These are phyloP conservation scores for Cucumis sativus DNA, from an alignment of 306 rosid genomes.

Conservation along the genomic window DNA sequence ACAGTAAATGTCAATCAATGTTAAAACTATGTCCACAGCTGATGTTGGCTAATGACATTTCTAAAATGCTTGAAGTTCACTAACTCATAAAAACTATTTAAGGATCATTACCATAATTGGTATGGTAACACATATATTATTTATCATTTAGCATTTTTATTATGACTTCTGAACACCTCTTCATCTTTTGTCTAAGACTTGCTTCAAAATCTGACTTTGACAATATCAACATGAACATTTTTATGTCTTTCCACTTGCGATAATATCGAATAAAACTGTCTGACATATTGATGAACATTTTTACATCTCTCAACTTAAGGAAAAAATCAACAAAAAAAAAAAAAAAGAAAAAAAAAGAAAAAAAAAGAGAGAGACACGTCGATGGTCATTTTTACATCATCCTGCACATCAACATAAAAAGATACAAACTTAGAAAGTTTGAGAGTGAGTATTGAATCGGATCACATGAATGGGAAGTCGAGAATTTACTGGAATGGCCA, in stretches of 20 bases:
- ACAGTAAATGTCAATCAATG: too few species aligned
- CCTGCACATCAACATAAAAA: slow-evolving; percentile 1
- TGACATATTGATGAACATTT: not conserved
- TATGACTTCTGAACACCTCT: not conserved
- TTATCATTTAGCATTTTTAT: not conserved
- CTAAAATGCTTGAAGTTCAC: not conserved
- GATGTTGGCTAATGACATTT: not conserved
- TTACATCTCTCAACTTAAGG: not conserved
- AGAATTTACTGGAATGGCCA: slow-evolving; percentile 40
- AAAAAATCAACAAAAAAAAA: too few species aligned
- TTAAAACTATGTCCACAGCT: too few species aligned
- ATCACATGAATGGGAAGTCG: not conserved
- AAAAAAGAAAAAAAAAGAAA: too few species aligned
- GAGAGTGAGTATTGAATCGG: not conserved
- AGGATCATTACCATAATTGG: not conserved
- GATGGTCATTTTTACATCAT: not conserved
- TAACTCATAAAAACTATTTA: not conserved
- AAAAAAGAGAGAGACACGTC: too few species aligned
- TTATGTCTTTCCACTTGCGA: not conserved
- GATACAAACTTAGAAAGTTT: not conserved
- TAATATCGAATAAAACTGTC: not conserved
- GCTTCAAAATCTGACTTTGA: not conserved
- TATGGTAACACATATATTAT: not conserved
- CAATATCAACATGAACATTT: not conserved
- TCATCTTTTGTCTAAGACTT: not conserved